A percentile compares a stretch with the other conserved stretches of the same genome.
phyloP scores from a whole-genome alignment of 148 eudicot genomes.

The Rhododendron ovatum region DNA sequence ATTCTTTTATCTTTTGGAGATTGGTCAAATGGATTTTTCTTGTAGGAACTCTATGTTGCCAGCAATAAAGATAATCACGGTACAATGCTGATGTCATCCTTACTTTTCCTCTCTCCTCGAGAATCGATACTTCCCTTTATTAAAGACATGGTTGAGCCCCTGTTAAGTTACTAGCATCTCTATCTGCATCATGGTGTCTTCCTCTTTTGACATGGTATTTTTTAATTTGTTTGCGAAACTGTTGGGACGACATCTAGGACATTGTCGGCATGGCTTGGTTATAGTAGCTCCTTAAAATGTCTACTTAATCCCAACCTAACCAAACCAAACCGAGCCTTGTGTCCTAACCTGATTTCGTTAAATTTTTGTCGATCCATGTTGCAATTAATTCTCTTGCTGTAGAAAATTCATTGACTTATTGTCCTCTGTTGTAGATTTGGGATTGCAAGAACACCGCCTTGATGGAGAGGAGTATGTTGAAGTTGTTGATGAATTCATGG shows the following conservation, averaged over 20 bases:
- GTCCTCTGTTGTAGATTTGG: slow-evolving; percentile 52
- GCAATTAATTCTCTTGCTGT: not conserved
- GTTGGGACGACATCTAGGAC: not conserved
- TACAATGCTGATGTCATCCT: not conserved
- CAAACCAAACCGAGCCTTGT: too few species aligned
- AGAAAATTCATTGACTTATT: not conserved
- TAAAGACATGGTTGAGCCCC: not conserved
- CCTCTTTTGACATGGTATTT: not conserved
- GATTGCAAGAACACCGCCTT: slow-evolving; percentile 91
- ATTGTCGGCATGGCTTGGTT: not conserved
- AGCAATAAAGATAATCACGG: not conserved
- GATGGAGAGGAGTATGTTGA: slow-evolving; percentile 93
- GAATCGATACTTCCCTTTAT: not conserved
- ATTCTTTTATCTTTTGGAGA: not conserved
- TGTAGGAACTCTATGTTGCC: not conserved
- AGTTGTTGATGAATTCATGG: slow-evolving; percentile 94
- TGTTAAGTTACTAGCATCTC: not conserved
- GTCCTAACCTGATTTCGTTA: not conserved
- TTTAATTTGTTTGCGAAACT: not conserved
- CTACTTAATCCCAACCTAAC: not conserved
- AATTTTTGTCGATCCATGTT: not conserved
- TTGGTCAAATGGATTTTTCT: not conserved
- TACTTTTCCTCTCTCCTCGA: not conserved
- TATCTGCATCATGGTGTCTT: not conserved
- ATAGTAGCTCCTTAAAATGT: not conserved